Conservation (phyloP, 1,139 yeast species). For the Kurtzmaniella natalensis region DNA sequence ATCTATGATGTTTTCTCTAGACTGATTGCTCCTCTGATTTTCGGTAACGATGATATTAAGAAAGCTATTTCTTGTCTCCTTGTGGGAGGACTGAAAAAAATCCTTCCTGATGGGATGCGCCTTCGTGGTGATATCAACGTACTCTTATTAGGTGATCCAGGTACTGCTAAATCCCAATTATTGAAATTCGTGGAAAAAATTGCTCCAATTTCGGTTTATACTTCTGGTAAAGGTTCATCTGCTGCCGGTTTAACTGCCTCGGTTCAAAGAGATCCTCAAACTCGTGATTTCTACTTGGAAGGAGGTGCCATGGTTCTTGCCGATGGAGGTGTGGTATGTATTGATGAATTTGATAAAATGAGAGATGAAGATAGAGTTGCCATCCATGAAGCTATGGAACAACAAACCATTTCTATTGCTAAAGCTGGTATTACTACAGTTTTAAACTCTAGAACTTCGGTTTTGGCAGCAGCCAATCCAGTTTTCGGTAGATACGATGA, state of each 20-base stretch:
- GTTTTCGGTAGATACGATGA: slow-evolving; percentile 96
- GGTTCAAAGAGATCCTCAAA: slow-evolving; percentile 84
- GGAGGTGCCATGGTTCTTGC: slow-evolving; percentile 99
- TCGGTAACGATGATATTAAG: slow-evolving; percentile 89
- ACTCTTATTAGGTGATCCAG: slow-evolving; percentile 92
- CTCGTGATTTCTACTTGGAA: slow-evolving; percentile 90
- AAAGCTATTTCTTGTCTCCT: slow-evolving; percentile 88
- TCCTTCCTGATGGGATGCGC: slow-evolving; percentile 94
- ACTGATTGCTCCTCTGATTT: slow-evolving; percentile 95
- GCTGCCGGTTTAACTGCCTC: slow-evolving; percentile 99
- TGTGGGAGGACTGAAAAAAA: slow-evolving; percentile 91
- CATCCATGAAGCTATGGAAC: slow-evolving; percentile 99
- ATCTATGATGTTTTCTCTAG: slow-evolving; percentile 79
- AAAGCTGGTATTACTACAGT: slow-evolving; percentile 98
- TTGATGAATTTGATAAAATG: slow-evolving; percentile 99
- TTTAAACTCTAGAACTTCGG: slow-evolving; percentile 91
- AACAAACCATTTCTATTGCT: slow-evolving; percentile 98
- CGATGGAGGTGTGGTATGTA: slow-evolving; percentile 98
- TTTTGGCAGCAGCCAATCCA: slow-evolving; percentile 97
- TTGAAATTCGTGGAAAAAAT: slow-evolving; percentile 93
- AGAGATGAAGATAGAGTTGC: slow-evolving; percentile 99
- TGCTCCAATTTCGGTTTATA: slow-evolving; percentile 90
- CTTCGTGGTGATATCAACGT: slow-evolving; percentile 97
- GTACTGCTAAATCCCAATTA: slow-evolving; percentile 96
- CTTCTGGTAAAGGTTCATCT: slow-evolving; percentile 98